A percentile compares a stretch with the other conserved stretches of the same genome.
Conservation (phyloP, 352 stramenopile genomes). For the Aphanomyces cochlioides region DNA sequence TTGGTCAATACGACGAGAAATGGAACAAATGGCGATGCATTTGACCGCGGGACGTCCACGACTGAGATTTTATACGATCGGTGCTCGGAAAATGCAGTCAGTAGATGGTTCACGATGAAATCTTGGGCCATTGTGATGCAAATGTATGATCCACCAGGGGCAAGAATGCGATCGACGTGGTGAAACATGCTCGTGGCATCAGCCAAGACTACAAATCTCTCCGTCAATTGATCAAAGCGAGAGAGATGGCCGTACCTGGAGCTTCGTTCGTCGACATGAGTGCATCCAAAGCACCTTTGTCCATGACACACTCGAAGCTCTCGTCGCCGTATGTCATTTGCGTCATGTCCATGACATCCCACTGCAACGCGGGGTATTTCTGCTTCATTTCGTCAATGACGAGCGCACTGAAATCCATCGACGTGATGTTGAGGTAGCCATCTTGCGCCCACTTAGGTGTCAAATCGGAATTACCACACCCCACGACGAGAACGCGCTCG, state of each 20-base stretch:
- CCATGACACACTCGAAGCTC: conserved; percentile 70
- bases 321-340: conserved; percentile 45
- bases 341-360: conserved; percentile 80
- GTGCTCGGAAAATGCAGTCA: conserved; percentile 43
- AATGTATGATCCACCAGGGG: conserved; percentile 54
- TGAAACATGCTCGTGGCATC: conserved; percentile 61
- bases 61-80: conserved; percentile 27
- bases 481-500: conserved; percentile 62
- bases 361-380: conserved; percentile 55
- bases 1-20: conserved; percentile 53
- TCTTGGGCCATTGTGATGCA: conserved; percentile 81
- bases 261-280: conserved; percentile 49
- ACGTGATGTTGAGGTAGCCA: conserved; percentile 54
- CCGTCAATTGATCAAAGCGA: background rate
- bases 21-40: conserved; percentile 47
- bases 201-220: conserved; percentile 28
- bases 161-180: conserved; percentile 61
- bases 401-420: conserved; percentile 67
- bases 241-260: background rate
- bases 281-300: conserved; percentile 79
- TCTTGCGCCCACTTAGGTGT: conserved; percentile 54
- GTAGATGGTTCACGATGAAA: conserved; percentile 61
- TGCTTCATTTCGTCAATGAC: conserved; percentile 77
- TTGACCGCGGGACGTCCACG: conserved; percentile 31
- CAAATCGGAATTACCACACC: conserved; percentile 74